Percentiles rank a stretch among this genome's conserved stretches.
These are phyloP conservation scores for Monilinia fructicola DNA, from an alignment of 2,329 filamentous ascomycete genomes.

Conservation along the genomic window DNA sequence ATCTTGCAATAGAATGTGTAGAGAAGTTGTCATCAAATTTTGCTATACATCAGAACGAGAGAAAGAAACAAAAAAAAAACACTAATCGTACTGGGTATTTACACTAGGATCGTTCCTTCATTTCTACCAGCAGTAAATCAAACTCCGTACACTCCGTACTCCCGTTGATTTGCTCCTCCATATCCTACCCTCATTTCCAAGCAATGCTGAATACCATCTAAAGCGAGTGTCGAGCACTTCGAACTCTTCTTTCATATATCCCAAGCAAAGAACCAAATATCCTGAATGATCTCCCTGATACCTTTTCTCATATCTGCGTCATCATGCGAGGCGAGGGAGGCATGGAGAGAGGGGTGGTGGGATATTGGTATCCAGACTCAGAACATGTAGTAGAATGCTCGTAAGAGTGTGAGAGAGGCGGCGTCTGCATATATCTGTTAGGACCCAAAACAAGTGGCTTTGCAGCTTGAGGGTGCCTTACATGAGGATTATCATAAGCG, in stretches of 20 bases:
- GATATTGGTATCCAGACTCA: constrained; percentile 61
- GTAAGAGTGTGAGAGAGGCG: constrained; percentile 72
- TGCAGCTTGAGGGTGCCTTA: constrained; percentile 54
- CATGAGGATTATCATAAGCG: constrained; percentile 71
- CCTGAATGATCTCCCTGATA: constrained; percentile 20
- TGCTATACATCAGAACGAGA: constrained; percentile 12
- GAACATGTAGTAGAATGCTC: constrained; percentile 65
- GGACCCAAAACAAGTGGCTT: constrained; percentile 24
- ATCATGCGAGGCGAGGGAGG: constrained; percentile 63
- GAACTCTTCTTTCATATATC: constrained; percentile 35
- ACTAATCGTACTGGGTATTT: constrained; percentile 34
- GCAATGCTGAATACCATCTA: constrained; percentile 28
- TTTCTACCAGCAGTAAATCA: constrained; percentile 23
- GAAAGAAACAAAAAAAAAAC: background rate
- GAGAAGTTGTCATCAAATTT: constrained; percentile 20
- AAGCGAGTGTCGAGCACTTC: constrained; percentile 41
- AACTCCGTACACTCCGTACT: constrained; percentile 32
- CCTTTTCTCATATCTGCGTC: constrained; percentile 33
- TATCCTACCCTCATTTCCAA: constrained; percentile 29
- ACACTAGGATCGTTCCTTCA: constrained; percentile 28
- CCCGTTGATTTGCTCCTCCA: constrained; percentile 32
- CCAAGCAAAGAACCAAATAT: constrained; percentile 25
- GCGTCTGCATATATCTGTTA: constrained; percentile 56
- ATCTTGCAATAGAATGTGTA: background rate
- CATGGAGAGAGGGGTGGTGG: constrained; percentile 72